Evolutionary conservation across 2,329 filamentous ascomycete species (phyloP).

Genomic region (Exophiala sp.): DNA sequence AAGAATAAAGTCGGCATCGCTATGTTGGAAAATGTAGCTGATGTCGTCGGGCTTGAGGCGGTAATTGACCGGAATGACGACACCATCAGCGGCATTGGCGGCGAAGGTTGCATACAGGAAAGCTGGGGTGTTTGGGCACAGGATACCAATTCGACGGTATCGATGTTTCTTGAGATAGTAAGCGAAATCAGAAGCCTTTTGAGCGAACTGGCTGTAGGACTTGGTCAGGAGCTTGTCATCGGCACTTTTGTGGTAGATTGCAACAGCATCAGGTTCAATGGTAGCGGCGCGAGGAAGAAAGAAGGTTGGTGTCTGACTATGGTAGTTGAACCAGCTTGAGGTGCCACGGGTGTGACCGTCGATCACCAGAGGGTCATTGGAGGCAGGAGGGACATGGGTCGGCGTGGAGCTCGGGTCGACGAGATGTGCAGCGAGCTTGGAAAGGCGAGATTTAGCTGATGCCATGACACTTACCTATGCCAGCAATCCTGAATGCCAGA

Average conservation of each 20-base stretch:
- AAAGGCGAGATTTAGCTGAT: conserved; percentile 55
- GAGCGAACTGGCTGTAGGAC: conserved; percentile 76
- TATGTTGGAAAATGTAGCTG: conserved; percentile 82
- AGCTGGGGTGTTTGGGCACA: conserved; percentile 89
- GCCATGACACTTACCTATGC: no score
- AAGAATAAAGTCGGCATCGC: conserved; percentile 81
- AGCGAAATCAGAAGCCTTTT: conserved; percentile 80
- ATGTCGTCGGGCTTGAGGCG: conserved; percentile 80
- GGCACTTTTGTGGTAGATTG: conserved; percentile 79
- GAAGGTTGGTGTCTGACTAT: conserved; percentile 81
- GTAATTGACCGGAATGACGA: conserved; percentile 72
- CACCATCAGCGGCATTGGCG: conserved; percentile 73
- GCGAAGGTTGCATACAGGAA: conserved; percentile 90
- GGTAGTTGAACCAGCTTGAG: conserved; percentile 55
- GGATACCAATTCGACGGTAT: conserved; percentile 74
- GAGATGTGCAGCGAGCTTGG: conserved; percentile 49
- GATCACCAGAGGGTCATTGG: conserved; percentile 34
- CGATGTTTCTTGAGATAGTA: conserved; percentile 78
- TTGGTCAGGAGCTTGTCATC: conserved; percentile 71
- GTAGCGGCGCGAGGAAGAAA: conserved; percentile 81
- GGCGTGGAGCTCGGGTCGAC: conserved; percentile 31
- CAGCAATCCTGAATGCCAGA: no score
- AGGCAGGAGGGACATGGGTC: conserved; percentile 15
- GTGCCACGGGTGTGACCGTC: conserved; percentile 44
- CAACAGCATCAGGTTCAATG: conserved; percentile 81